These are phyloP conservation scores for Amaranthus cruentus DNA, from an alignment of 148 eudicot species.

Conservation along the genomic window DNA sequence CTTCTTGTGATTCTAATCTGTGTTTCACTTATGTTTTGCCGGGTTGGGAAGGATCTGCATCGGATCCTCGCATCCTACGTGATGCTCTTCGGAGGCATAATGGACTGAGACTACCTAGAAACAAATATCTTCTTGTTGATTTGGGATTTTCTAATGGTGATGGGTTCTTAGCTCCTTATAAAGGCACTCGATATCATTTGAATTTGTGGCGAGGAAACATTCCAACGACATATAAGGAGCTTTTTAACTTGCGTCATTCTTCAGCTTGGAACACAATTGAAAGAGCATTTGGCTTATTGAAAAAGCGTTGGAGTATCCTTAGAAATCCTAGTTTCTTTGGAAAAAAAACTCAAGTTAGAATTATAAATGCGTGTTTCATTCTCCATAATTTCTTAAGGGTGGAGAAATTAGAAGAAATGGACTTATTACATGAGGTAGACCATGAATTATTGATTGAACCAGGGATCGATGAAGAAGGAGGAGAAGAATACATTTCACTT, in stretches of 20 bases:
- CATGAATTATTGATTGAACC: too few relatives aligned
- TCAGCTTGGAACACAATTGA: conserved; percentile 8
- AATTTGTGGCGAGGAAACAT: neutral
- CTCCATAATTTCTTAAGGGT: too few relatives aligned
- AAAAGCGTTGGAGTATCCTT: neutral
- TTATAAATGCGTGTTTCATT: too few relatives aligned
- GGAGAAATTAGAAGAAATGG: too few relatives aligned
- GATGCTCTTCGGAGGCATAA: neutral
- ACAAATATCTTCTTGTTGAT: neutral
- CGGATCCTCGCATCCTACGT: conserved; percentile 7
- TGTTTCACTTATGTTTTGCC: neutral
- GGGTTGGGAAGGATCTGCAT: conserved; percentile 4
- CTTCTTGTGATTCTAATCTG: neutral
- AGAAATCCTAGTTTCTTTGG: too few relatives aligned
- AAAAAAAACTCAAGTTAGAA: too few relatives aligned
- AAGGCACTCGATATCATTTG: too few relatives aligned
- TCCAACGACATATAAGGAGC: conserved; percentile 9
- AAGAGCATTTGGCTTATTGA: conserved; percentile 9
- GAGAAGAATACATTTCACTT: too few relatives aligned
- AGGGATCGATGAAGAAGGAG: too few relatives aligned
- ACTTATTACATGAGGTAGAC: too few relatives aligned
- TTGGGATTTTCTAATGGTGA: neutral
- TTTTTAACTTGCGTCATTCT: conserved; percentile 4
- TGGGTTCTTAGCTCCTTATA: neutral
- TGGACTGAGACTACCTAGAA: neutral